Evolutionary conservation across 371 early-diverging fungal genomes (phyloP).

Genomic region (Gilbertella persicaria): DNA sequence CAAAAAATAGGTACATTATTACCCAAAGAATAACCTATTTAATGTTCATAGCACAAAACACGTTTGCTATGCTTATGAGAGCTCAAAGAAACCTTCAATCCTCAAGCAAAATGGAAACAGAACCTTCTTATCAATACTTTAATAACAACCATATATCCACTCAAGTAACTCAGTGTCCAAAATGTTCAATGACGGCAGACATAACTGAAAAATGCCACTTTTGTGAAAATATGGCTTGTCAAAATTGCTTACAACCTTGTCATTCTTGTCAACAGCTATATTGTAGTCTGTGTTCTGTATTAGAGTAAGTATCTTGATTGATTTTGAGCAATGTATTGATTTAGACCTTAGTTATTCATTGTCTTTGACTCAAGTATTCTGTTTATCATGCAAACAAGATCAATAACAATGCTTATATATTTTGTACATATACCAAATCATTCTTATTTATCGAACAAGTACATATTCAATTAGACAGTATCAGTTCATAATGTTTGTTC

Average conservation of each 20-base stretch:
- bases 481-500: too few species aligned
- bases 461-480: too few species aligned
- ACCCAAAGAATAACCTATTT: background rate
- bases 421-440: too few species aligned
- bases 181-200: background rate
- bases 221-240: conserved; percentile 16
- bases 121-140: conserved; percentile 8
- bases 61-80: conserved; percentile 20
- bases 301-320: conserved; percentile 16
- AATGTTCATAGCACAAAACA: conserved; percentile 9
- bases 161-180: background rate
- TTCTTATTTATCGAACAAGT: too few species aligned
- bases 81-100: conserved; percentile 10
- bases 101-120: background rate
- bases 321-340: background rate
- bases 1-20: conserved; percentile 14
- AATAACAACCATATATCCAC: background rate
- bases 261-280: conserved; percentile 10
- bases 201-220: conserved; percentile 6
- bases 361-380: conserved; percentile 18
- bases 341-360: conserved; percentile 19
- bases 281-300: conserved; percentile 16
- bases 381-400: conserved; percentile 20
- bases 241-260: conserved; percentile 18
- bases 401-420: background rate